Conservation (phyloP, 345 rosid genomes). For the Citrus glauca region DNA sequence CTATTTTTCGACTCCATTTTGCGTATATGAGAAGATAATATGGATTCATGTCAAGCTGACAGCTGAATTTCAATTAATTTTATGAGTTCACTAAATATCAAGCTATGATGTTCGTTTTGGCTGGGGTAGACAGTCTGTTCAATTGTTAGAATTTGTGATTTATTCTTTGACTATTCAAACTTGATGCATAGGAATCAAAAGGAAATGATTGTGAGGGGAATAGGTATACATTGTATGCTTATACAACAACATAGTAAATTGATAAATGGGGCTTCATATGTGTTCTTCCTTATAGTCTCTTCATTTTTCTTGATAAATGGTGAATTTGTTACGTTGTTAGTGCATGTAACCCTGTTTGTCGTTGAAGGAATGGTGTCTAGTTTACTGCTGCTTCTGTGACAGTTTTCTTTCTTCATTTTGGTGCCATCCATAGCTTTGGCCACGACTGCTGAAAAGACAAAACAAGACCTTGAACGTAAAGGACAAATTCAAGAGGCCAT, state of each 20-base stretch:
- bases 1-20: background rate
- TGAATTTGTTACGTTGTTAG: background rate
- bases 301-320: background rate
- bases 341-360: background rate
- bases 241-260: background rate
- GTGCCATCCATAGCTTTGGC: constrained; percentile 35
- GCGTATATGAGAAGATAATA: background rate
- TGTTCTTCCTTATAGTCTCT: background rate
- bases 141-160: background rate
- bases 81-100: background rate
- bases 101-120: background rate
- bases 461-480: constrained; percentile 34
- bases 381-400: constrained; percentile 3
- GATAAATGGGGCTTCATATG: background rate
- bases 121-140: background rate
- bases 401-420: constrained; percentile 7
- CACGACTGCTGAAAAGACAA: constrained; percentile 38
- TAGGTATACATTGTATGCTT: background rate
- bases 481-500: constrained; percentile 61
- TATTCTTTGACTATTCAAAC: background rate
- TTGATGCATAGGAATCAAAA: background rate
- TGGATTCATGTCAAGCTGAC: background rate
- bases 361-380: constrained; percentile 1
- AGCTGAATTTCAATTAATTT: background rate
- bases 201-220: background rate